A percentile compares a stretch with the other conserved stretches of the same genome.
Evolutionary conservation across 345 rosid genomes (phyloP).

Genomic region (Boechera stricta): DNA sequence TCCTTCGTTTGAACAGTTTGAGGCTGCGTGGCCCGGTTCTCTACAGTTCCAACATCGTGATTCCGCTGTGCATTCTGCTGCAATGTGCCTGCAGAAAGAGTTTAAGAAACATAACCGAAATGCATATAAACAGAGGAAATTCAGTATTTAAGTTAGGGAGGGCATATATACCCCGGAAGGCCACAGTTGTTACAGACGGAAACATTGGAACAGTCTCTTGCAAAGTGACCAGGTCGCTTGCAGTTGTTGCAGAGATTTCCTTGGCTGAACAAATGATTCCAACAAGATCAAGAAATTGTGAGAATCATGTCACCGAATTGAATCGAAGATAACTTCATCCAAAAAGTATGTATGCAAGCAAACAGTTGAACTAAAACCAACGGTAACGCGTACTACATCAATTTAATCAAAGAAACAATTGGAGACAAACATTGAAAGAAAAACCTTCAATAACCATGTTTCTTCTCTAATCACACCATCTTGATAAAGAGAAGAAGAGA

Average conservation of each 20-base stretch:
- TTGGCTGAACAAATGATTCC: conserved; percentile 61
- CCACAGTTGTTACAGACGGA: conserved; percentile 97
- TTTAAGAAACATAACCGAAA: not conserved
- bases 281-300: conserved; percentile 19
- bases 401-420: not conserved
- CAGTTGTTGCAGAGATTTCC: conserved; percentile 95
- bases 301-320: conserved; percentile 8
- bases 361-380: conserved; percentile 17
- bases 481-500: conserved; percentile 3
- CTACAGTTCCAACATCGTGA: conserved; percentile 94
- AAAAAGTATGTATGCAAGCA: conserved; percentile 12
- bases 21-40: conserved; percentile 91
- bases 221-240: conserved; percentile 95
- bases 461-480: not conserved
- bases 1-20: conserved; percentile 86
- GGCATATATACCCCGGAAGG: conserved; percentile 79
- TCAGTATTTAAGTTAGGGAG: not conserved
- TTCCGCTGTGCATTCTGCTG: conserved; percentile 91
- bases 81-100: conserved; percentile 76
- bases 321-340: not conserved
- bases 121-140: not conserved
- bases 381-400: not conserved
- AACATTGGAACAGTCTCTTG: conserved; percentile 96
- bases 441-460: not conserved
- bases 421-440: not conserved